Evolutionary conservation across 2,329 filamentous ascomycete species (phyloP), one percentile per base, ranked within the genome.

Genomic region (Cephalotrichum gorgonifer): DNA sequence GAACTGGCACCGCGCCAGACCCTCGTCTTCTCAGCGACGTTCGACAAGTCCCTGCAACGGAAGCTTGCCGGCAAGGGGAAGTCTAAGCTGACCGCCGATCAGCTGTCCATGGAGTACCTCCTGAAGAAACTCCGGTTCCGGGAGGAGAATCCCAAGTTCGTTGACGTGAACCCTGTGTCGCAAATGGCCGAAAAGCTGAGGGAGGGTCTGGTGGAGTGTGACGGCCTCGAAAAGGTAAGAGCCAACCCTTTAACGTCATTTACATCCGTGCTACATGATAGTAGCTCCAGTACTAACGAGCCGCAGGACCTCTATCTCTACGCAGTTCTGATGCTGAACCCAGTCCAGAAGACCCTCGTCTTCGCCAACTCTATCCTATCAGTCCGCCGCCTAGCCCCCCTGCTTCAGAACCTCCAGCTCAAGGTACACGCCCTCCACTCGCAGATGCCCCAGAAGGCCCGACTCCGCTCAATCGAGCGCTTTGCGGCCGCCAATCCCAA

Each of bases 341-440:
- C 87, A 2, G 83, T 83, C 44, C 78, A 83, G 33, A 85, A 90
- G 28, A 89, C 88, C 1, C 74, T 98, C 3, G 81, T 98, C 44
- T 98, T 98, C 64, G 89, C 90, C 26, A 98, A 98, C 69, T 95
- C 90, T 42, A 96, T 98, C 64, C 87, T 86, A 47, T 86, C 91
- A 3, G 91, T 95, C 47, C 85, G 89, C 42, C 87, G 93, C 33
- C 73, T 98, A 12, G 82, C 85, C 0, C 88, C 91, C 1, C 79
- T 96, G 60, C 76, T 98, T 2, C 81, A 91, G 57, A 88, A 87
- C 55, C 79, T 98, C 46, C 79, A 84, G 53, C 74, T 96, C 8
- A 81, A 84, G 2, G 85, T 83, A 1, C 72, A 88, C 11, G 81
- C 86, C 0, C 72, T 98, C 1, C 93, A 98, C 66, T 96, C 89